Evolutionary conservation across 306 rosid species (phyloP).

Genomic region (Trifolium dubium): DNA sequence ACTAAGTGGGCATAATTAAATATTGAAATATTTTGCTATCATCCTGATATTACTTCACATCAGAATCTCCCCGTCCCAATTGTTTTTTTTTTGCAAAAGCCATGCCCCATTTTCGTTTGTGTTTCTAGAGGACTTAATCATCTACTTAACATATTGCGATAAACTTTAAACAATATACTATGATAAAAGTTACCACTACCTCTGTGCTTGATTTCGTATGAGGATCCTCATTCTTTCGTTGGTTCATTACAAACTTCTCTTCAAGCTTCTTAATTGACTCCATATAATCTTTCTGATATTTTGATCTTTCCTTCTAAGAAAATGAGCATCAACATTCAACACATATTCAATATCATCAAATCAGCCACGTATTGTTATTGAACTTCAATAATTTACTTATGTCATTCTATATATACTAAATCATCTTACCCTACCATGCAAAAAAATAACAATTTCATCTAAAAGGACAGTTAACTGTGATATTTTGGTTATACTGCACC

Average conservation of each 20-base stretch:
- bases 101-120: conserved; percentile 18
- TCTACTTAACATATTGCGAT: conserved; percentile 9
- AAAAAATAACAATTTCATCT: conserved; percentile 25
- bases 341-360: conserved; percentile 35
- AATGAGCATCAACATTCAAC: conserved; percentile 36
- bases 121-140: conserved; percentile 31
- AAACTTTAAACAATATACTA: conserved; percentile 24
- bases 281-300: conserved; percentile 87
- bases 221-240: conserved; percentile 57
- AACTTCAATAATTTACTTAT: conserved; percentile 30
- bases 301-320: conserved; percentile 77
- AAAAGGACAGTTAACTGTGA: conserved; percentile 17
- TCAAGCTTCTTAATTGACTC: conserved; percentile 94
- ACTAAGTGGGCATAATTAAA: conserved; percentile 11
- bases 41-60: conserved; percentile 17
- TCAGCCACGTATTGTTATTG: conserved; percentile 29
- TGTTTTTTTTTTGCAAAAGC: not conserved
- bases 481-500: conserved; percentile 17
- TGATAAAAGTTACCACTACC: conserved; percentile 41
- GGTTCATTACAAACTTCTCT: conserved; percentile 71
- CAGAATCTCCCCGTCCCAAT: not conserved
- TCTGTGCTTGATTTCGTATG: conserved; percentile 45
- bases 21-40: conserved; percentile 28
- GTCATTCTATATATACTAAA: conserved; percentile 13
- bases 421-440: conserved; percentile 23